Evolutionary conservation across 768 basidiomycete genomes (phyloP), one percentile per base, ranked within the genome.

Genomic region (Kwoniella dejecticola): DNA sequence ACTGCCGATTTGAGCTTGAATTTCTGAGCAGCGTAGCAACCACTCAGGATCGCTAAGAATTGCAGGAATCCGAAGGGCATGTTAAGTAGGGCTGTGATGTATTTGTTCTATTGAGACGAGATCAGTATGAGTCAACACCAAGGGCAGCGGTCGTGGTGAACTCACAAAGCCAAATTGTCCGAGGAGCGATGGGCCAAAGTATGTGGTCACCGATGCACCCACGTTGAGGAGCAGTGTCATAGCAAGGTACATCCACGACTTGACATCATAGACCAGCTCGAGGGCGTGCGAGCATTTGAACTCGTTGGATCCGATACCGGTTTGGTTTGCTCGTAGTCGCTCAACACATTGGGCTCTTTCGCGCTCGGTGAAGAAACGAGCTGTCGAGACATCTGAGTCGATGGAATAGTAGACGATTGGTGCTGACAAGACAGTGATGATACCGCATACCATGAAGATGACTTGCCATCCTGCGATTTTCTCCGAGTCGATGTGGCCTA

Each of bases 21-120:
- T 27, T 62, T 57, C 11, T 42, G 55, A 26, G 75, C 74, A 0
- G 62, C 46, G 54, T 58, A 76, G 19, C 68, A 70, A 5, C 67
- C 54, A 48, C 57, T 27, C 24, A 75, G 31, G 53, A 77, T 77
- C 52, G 66, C 62, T 33, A 66, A 6, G 52, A 76, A 50, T 59
- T 79, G 77, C 0, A 75, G 45, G 57, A 61, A 65, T n/a, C 77
- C 77, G 52, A 74, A 73, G 11, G 71, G 71, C 48, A 70, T 73
- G 60, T 73, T 73, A 59, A 73, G 69, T 7, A 73, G 57, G 8
- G 59, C 41, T 17, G 66, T 57, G 27, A 52, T 54, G 68, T 63
- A 62, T 33, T 64, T 64, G 54, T 66, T 30, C 48, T 31, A 31
- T 11, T 50, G 17, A 38, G 36, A 17, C 36, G 8, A 17, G 36